Base-by-base conservation (phyloP, 768 basidiomycete genomes). In the Xerocomellus amylosporus region DNA sequence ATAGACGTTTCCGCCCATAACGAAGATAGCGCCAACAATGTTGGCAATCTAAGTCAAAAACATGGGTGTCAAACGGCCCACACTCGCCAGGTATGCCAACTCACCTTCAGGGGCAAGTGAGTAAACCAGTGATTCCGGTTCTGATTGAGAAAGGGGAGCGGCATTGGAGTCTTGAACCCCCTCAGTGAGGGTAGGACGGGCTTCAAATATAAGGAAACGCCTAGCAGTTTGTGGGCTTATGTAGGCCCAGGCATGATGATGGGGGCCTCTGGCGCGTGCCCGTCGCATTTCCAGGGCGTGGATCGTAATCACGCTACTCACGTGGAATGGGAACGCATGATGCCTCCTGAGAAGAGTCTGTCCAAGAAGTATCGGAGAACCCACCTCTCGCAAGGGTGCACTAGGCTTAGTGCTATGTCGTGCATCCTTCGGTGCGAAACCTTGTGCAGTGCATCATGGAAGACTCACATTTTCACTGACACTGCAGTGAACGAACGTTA, bases 1-100 rank as follows among this genome's bases (percentile, higher is more conserved):
- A 71, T 82, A 85, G 53, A 85, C 75, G 66, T 86, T 86, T 46
- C 78, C 78, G 24, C 81, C 85, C 56, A 85, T 74, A 55, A 84
- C 79, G 48, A 79, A 63, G 67, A 83, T 57, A 55, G 80, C 84
- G 46, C 79, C 78, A 53, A 82, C 44, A 42, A 86, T 74, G 68
- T 86, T 86, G 51, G 78, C 74, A 50, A 85, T 60, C 79, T 79
- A 36, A 15, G 48, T 40, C 14, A 48, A 36, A 19, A 30, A 19
- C 39, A 19, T 36, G 47, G 12, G 15, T n/a, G 49, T 68, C 55
- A 58, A 36, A 37, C 42, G 10, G 30, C 13, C 20, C 3, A 33
- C n/a, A 20, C 33, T 26, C 19, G 44, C 9, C n/a, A 48, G 41
- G 39, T 22, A 43, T 41, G 43, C 42, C n/a, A 34, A 37, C 56